A percentile compares a stretch with the other conserved stretches of the same genome.
phyloP scores from a whole-genome alignment of 1,139 yeast species.

The Geotrichum citri-aurantii region DNA sequence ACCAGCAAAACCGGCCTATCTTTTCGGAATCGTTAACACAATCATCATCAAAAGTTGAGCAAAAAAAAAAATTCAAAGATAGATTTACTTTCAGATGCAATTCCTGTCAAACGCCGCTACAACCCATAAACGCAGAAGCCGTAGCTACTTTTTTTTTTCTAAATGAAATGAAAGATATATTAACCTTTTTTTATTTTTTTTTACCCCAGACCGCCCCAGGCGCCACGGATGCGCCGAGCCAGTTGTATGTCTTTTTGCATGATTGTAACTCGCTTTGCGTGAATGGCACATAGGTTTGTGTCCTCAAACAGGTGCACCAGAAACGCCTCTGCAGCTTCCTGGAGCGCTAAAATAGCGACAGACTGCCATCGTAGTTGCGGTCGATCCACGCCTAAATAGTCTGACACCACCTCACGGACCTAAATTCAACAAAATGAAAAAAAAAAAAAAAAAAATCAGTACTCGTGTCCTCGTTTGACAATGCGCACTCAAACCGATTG shows the following conservation, averaged over 20 bases:
- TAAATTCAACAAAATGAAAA: background rate
- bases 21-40: background rate
- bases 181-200: background rate
- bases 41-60: background rate
- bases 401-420: conserved; percentile 73
- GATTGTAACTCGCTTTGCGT: conserved; percentile 89
- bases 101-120: too few relatives aligned
- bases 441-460: background rate
- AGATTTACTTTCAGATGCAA: too few relatives aligned
- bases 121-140: too few relatives aligned
- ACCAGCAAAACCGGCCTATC: background rate
- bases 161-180: background rate
- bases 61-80: too few relatives aligned
- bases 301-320: conserved; percentile 82
- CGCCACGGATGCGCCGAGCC: conserved; percentile 86
- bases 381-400: conserved; percentile 47
- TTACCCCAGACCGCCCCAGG: background rate
- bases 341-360: conserved; percentile 79
- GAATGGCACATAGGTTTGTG: conserved; percentile 84
- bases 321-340: conserved; percentile 90
- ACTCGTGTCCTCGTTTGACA: background rate
- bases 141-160: too few relatives aligned
- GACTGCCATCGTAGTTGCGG: conserved; percentile 78
- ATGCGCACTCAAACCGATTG: background rate
- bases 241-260: conserved; percentile 91